These are phyloP conservation scores for Cercospora citrullina DNA, from an alignment of 2,329 filamentous ascomycete species.

Conservation along the genomic window DNA sequence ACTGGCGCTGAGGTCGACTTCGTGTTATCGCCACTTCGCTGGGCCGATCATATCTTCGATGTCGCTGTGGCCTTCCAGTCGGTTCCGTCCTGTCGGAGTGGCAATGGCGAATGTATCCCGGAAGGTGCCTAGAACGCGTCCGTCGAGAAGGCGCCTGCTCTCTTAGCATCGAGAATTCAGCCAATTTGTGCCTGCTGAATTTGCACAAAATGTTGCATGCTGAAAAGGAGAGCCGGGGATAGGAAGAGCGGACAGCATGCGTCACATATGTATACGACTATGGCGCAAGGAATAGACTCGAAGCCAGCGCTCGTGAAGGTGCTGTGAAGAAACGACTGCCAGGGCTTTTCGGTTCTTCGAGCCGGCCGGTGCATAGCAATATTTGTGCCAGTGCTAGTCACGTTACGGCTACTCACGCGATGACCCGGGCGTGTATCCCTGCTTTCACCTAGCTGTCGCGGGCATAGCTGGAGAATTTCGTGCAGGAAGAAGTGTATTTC, in stretches of 20 bases:
- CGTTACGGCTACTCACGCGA: background rate
- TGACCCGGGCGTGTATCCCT: background rate
- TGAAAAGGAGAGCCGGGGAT: background rate
- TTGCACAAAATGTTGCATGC: background rate
- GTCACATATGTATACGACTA: background rate
- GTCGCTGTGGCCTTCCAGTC: background rate
- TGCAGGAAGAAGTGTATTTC: background rate
- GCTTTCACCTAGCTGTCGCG: background rate
- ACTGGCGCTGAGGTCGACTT: background rate
- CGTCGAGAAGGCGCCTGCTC: background rate
- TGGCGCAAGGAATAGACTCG: constrained; percentile 1
- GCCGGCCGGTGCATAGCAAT: background rate
- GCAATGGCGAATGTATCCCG: background rate
- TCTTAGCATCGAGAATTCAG: background rate
- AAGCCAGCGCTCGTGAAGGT: background rate
- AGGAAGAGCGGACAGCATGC: background rate
- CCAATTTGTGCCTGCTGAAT: background rate
- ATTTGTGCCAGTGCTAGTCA: background rate
- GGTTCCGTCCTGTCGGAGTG: background rate
- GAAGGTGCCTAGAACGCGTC: background rate
- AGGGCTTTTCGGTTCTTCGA: background rate
- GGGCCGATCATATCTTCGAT: background rate
- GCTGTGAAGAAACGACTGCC: background rate
- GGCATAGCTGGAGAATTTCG: background rate
- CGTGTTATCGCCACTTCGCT: background rate